These are phyloP conservation scores for Penicillium sp. DNA, from an alignment of 2,329 filamentous ascomycete species.

Conservation along the genomic window DNA sequence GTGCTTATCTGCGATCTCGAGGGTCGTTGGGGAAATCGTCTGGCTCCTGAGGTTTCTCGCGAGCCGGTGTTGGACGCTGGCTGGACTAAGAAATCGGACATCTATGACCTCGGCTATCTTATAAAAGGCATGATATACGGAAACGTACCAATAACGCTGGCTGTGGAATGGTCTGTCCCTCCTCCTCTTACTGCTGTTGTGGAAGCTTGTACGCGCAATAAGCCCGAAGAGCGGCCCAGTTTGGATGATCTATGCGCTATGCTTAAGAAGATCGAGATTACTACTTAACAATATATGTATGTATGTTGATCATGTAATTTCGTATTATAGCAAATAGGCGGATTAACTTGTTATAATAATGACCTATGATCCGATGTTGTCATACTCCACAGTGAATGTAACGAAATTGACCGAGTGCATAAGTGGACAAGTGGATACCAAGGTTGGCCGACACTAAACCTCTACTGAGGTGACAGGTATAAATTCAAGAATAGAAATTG, in stretches of 20 bases:
- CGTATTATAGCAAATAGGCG: too few relatives aligned
- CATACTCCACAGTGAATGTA: background rate
- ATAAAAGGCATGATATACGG: background rate
- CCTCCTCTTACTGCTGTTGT: background rate
- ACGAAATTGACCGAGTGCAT: background rate
- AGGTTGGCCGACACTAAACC: background rate
- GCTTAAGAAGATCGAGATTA: background rate
- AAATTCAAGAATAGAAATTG: background rate
- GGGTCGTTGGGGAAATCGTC: background rate
- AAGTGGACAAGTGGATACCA: background rate
- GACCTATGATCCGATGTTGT: too few relatives aligned
- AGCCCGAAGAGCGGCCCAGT: background rate
- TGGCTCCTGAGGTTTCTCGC: background rate
- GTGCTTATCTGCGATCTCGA: background rate
- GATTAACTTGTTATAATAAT: too few relatives aligned
- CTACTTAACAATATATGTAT: too few relatives aligned
- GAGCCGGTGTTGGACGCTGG: background rate
- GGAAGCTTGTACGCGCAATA: background rate
- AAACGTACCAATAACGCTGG: background rate
- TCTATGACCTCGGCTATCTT: background rate
- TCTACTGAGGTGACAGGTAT: background rate
- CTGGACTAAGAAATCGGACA: background rate
- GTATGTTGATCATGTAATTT: too few relatives aligned
- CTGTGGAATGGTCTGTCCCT: background rate
- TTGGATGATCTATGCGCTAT: background rate